A percentile compares a stretch with the other conserved stretches of the same genome.
phyloP scores from a whole-genome alignment of 1,284 basidiomycete genomes.

The Marasmius fiardii region DNA sequence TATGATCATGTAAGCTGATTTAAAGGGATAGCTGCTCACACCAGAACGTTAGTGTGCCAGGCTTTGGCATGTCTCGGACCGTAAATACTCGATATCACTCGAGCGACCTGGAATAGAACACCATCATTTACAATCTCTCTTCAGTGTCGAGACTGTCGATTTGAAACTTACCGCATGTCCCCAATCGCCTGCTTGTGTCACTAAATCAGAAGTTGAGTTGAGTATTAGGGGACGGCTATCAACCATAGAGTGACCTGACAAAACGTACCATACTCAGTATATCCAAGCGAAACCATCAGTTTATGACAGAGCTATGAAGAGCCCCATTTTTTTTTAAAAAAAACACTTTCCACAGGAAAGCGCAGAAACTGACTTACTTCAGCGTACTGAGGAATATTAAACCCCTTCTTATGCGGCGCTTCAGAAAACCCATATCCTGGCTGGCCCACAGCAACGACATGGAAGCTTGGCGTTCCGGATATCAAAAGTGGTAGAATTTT shows the following conservation, averaged over 20 bases:
- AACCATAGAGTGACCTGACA: not conserved
- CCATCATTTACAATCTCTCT: not conserved
- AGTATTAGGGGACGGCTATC: constrained; percentile 40
- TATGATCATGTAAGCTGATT: not conserved
- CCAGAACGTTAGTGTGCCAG: constrained; percentile 28
- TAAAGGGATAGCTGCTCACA: constrained; percentile 13
- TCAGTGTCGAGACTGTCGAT: not conserved
- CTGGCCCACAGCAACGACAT: constrained; percentile 50
- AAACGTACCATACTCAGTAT: constrained; percentile 36
- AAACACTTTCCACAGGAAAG: not conserved
- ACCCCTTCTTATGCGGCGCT: constrained; percentile 23
- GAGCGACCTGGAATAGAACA: constrained; percentile 33
- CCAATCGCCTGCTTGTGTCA: constrained; percentile 48
- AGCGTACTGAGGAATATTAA: constrained; percentile 30
- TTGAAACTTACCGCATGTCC: constrained; percentile 32
- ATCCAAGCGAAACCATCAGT: constrained; percentile 50
- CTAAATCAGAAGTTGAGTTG: not conserved
- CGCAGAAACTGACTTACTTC: constrained; percentile 26
- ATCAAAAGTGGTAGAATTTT: constrained; percentile 52
- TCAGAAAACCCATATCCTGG: constrained; percentile 56
- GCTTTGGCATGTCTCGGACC: constrained; percentile 32
- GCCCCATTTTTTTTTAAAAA: not conserved
- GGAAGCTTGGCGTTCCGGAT: constrained; percentile 48
- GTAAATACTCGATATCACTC: constrained; percentile 35
- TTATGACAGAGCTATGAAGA: constrained; percentile 39